Percentiles rank a stretch among this genome's conserved stretches.
These are phyloP conservation scores for Naganishia onofrii DNA, from an alignment of 768 basidiomycete genomes.

Conservation along the genomic window DNA sequence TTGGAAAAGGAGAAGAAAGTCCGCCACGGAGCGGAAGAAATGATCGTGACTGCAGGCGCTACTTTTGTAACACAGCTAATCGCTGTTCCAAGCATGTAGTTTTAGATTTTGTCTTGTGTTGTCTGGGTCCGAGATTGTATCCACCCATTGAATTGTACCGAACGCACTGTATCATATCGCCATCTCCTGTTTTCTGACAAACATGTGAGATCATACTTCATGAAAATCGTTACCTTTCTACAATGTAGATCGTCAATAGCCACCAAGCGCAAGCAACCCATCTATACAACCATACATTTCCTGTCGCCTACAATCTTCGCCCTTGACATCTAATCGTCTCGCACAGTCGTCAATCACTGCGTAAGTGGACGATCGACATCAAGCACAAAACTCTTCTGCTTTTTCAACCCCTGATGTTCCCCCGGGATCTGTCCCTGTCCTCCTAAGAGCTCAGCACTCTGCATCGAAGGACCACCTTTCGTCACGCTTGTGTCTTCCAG, in stretches of 20 bases:
- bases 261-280: neutral
- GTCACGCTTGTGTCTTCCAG: neutral
- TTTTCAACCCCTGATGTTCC: neutral
- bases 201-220: neutral
- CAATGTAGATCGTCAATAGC: neutral
- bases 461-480: neutral
- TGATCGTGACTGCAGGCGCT: neutral
- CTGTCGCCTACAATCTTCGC: neutral
- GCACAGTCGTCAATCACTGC: neutral
- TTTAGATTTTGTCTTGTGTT: neutral
- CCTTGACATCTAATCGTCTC: neutral
- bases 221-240: neutral
- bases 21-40: too few relatives aligned
- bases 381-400: slow-evolving; percentile 18
- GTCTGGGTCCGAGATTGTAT: neutral
- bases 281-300: slow-evolving; percentile 3
- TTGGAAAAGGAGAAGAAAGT: too few relatives aligned
- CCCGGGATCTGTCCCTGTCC: neutral
- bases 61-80: neutral
- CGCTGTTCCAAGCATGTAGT: neutral
- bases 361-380: slow-evolving; percentile 10
- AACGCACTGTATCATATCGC: neutral
- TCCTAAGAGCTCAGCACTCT: neutral
- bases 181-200: neutral
- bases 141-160: neutral